Evolutionary conservation across 2,329 filamentous ascomycete genomes (phyloP).

Genomic region (Escovopsis weberi): DNA sequence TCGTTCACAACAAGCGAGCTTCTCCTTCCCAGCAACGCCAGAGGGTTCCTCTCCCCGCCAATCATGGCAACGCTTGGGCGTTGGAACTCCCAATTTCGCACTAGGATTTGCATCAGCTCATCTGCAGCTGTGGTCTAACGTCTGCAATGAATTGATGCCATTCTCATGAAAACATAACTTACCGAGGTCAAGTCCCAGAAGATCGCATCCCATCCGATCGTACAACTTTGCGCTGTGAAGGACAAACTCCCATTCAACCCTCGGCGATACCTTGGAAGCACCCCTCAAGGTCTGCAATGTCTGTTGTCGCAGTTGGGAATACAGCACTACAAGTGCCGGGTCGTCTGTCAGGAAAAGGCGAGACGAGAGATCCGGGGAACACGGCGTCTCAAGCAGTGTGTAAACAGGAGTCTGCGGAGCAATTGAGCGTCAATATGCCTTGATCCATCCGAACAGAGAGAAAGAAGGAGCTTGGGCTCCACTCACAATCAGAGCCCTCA

Average conservation of each 20-base stretch:
- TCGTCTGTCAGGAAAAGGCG: constrained; percentile 82
- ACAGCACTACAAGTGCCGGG: constrained; percentile 74
- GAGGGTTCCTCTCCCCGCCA: constrained; percentile 43
- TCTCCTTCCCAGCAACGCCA: constrained; percentile 53
- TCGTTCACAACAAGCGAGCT: constrained; percentile 74
- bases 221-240: constrained; percentile 74
- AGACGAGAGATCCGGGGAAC: constrained; percentile 54
- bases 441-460: background rate
- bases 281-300: constrained; percentile 72
- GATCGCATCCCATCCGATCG: constrained; percentile 83
- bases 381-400: constrained; percentile 54
- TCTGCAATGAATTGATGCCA: too few relatives aligned
- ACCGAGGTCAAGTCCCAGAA: constrained; percentile 76
- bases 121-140: too few relatives aligned
- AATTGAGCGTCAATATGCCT: background rate
- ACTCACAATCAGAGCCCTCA: constrained; percentile 65
- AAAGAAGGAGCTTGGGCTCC: too few relatives aligned
- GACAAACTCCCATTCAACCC: constrained; percentile 78
- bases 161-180: constrained; percentile 12
- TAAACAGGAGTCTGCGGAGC: constrained; percentile 57
- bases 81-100: constrained; percentile 72
- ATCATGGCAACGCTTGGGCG: constrained; percentile 25
- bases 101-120: constrained; percentile 19
- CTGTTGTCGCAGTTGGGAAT: constrained; percentile 69
- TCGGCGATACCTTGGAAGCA: constrained; percentile 65